Percentiles rank a stretch among this genome's conserved stretches.
phyloP scores from a whole-genome alignment of 2,329 filamentous ascomycete genomes.

The Diaporthe citriasiana region DNA sequence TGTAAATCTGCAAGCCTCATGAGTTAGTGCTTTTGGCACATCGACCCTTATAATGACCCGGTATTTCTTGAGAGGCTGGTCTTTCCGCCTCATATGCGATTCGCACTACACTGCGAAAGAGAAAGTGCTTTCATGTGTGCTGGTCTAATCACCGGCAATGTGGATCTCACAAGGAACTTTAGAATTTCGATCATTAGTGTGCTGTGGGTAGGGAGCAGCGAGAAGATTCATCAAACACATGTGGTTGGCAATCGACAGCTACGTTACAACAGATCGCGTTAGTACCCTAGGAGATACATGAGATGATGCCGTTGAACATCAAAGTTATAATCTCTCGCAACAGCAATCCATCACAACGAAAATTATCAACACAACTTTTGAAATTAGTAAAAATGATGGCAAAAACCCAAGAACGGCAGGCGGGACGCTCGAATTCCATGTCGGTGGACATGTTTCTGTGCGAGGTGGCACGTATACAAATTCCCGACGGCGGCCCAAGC shows the following conservation, averaged over 20 bases:
- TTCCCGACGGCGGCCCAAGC: background rate
- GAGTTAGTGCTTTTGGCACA: background rate
- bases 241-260: background rate
- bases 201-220: background rate
- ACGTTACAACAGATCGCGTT: background rate
- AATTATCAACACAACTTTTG: background rate
- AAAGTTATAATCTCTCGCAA: background rate
- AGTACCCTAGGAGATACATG: background rate
- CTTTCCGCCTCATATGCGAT: background rate
- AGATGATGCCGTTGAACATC: background rate
- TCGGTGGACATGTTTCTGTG: background rate
- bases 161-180: background rate
- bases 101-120: background rate
- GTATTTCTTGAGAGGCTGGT: background rate
- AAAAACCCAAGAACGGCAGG: background rate
- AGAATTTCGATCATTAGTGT: background rate
- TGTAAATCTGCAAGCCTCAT: background rate
- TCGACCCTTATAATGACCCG: background rate
- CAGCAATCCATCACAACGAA: background rate
- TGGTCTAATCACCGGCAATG: background rate
- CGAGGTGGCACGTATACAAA: background rate
- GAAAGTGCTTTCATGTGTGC: background rate
- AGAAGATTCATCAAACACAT: background rate
- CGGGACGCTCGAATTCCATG: background rate
- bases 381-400: background rate